Base-by-base conservation (phyloP, 2,329 filamentous ascomycete genomes). In the Alternaria alternata region DNA sequence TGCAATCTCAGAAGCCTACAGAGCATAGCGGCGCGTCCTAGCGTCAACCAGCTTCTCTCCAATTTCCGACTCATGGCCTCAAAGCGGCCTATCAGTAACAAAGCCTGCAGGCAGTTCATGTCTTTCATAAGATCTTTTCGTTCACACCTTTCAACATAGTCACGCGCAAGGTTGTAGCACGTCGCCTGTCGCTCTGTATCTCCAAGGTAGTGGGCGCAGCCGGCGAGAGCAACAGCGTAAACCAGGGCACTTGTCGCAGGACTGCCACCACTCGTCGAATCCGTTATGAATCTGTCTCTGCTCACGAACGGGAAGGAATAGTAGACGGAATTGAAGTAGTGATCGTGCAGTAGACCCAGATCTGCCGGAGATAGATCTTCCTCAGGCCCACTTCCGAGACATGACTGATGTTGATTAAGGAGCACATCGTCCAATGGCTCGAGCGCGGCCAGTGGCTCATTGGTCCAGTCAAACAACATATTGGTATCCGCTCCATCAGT, bases 191-290 rank as follows among this genome's bases (percentile, higher is more conserved):
- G 32, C 2, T 28, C 16, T 5, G 3, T 14, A 39, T 48, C n/a
- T 24, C 41, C 5, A 24, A 1, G 7, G 5, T 4, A 47, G 32
- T n/a, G 18, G 18, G 52, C 3, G 52, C 52, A 55, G 1, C 52
- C 52, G 4, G 52, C 52, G 46, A 55, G 52, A 20, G 52, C 42
- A 18, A 55, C 34, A 30, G 43, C 52, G 46, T 55, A 55, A 14
- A 48, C 9, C 52, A 55, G 48, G 8, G 52, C 52, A 5, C 2
- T 48, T 5, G 1, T 47, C 12, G 43, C 43, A 41, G 52, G 34
- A 30, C 32, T 47, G n/a, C 7, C 4, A n/a, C n/a, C 16, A 5
- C 16, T 34, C 18, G 24, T 24, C 41, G 11, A 1, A 2, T 55
- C 52, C 0, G 9, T 4, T 22, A 39, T 24, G 9, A 55, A 55